Base-by-base conservation (phyloP, 2,329 filamentous ascomycete genomes). In the Pestalotiopsis sp. region DNA sequence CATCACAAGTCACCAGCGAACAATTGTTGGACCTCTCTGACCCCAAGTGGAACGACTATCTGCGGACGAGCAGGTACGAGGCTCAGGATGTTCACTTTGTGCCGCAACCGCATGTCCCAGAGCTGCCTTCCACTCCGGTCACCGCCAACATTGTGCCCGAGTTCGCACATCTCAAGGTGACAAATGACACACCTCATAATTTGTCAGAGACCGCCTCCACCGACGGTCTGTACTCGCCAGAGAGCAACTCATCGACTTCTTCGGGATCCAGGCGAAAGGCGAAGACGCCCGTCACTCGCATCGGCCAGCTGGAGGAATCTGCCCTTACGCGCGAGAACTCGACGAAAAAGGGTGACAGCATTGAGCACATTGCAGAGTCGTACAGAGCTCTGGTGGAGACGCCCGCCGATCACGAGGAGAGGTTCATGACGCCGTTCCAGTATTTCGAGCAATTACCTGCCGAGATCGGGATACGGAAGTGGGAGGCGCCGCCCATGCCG, bases 341-440 rank as follows among this genome's bases (percentile, higher is more conserved):
- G 27, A 17, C 52, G 27, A 27, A 66, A 36, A 77, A 77, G 6
- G 68, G 73, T 14, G 70, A 73, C 27, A 85, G 81, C 71, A 82
- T 83, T 41, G 84, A 87, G 66, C 76, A 80, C 52, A 84, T 87
- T 41, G 86, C 85, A 25, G 83, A 86, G 58, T 84, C 87, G 66
- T 88, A 88, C 70, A 80, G 80, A 20, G 82, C 82, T 2, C 72
- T 87, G 2, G 76, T 87, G 3, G 82, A 84, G 23, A 79, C 80
- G 0, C 79, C 76, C 45, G 80, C 82, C 0, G 74, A 79, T 3
- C 71, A 76, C 64, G 72, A 72, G 13, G 79, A 80, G 7, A 67
- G 59, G 41, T 62, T 25, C 36, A 45, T 38, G 36, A 63, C 39
- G n/a, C 57, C 59, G 36, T 41, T 45, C 4, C 39, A 66, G 23